Base-by-base conservation (phyloP, 257 asterid genomes). In the Scutellaria barbata region DNA sequence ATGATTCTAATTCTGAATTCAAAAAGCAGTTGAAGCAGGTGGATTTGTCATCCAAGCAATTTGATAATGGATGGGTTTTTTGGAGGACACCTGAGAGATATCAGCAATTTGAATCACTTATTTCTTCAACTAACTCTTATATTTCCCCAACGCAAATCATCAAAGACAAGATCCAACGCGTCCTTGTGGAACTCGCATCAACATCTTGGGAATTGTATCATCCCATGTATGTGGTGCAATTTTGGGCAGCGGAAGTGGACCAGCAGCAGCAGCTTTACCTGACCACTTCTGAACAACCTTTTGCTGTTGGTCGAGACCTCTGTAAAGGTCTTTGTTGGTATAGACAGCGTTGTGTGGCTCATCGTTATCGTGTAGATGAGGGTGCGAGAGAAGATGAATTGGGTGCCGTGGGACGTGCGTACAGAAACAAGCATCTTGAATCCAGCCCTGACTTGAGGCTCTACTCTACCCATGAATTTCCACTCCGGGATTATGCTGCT, bases 301-400 rank as follows among this genome's bases (percentile, higher is more conserved):
- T 76, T 62, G 80, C 72, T 53, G 66, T 76, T 62, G 60, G 62
- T 43, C n/a, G 55, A 51, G 7, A 14, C 33, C 60, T 75, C 1
- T 52, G 13, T 13, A 75, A 75, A 52, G 75, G 76, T 17, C 13
- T 68, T 0, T 68, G 59, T 22, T 51, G 66, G 59, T 69, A 75
- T 35, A 75, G 58, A 14, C 52, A 68, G 40, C 43, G 41, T 18
- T 68, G 66, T 54, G 8, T 17, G 40, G 16, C 5, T 50, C 61
- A 5, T 30, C 16, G 11, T 1, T 56, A 56, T 30, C 3, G 7
- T 2, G 35, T 41, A 1, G 48, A 62, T 2, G 53, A 18, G 52
- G 68, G 33, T 16, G 67, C 11, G 10, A 0, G 1, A 18, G 53
- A 63, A 12, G 53, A 62, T 8, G 16, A 54, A 20, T 13, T 41